Conservation (phyloP, 768 basidiomycete species). For the Candolleomyces aberdarensis region DNA sequence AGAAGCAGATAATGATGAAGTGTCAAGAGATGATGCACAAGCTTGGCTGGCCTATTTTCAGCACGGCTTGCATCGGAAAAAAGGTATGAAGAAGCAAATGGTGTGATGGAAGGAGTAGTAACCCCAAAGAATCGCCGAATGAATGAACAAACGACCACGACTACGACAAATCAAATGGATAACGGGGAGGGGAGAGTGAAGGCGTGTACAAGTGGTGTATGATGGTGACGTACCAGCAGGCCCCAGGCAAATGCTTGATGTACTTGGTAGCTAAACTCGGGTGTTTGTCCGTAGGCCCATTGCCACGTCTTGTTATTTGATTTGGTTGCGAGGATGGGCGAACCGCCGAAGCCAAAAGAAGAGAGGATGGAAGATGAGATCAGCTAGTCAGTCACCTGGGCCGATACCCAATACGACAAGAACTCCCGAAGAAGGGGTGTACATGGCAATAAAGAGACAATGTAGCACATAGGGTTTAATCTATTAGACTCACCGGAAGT, state of each 20-base stretch:
- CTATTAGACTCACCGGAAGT: conserved; percentile 50
- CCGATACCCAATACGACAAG: too few species aligned
- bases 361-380: background rate
- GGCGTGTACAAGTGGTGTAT: too few species aligned
- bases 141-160: background rate
- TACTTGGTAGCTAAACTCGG: conserved; percentile 78
- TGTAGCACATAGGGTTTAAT: background rate
- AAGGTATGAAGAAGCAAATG: background rate
- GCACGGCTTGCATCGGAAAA: background rate
- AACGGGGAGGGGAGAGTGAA: background rate
- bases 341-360: background rate
- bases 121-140: too few species aligned
- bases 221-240: background rate
- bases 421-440: too few species aligned
- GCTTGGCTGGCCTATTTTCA: background rate
- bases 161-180: background rate
- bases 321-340: background rate
- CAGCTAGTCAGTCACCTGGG: too few species aligned
- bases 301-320: conserved; percentile 69
- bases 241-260: conserved; percentile 49
- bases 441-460: background rate
- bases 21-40: background rate
- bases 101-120: too few species aligned
- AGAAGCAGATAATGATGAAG: background rate
- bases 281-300: conserved; percentile 92